A percentile compares a stretch with the other conserved stretches of the same genome.
phyloP scores from a whole-genome alignment of 768 basidiomycete genomes.

The Gloeopeniophorella convolvens region DNA sequence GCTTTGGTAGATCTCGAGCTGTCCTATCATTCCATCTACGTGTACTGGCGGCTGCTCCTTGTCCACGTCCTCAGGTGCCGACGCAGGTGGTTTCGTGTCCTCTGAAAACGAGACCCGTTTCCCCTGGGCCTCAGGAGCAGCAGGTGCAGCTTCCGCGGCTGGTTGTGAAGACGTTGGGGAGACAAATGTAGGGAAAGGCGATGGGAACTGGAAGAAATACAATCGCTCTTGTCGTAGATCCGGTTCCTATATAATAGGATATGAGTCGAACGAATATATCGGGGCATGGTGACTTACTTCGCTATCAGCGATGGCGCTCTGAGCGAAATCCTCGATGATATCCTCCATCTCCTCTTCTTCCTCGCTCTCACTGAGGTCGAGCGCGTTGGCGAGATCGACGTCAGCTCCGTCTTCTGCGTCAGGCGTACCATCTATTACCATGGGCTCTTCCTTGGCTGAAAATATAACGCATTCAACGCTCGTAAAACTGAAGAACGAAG shows the following conservation, averaged over 20 bases:
- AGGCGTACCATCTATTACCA: conserved; percentile 22
- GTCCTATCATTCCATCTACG: conserved; percentile 76
- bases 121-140: conserved; percentile 14
- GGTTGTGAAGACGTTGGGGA: conserved; percentile 30
- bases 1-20: conserved; percentile 77
- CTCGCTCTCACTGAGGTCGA: conserved; percentile 69
- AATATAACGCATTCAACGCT: neutral
- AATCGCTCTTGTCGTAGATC: conserved; percentile 55
- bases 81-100: conserved; percentile 47
- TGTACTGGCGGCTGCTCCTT: conserved; percentile 21
- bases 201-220: conserved; percentile 88
- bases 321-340: conserved; percentile 63
- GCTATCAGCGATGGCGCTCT: no score
- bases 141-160: conserved; percentile 18
- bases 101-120: conserved; percentile 62
- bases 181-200: conserved; percentile 72
- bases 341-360: conserved; percentile 77
- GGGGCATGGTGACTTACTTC: conserved; percentile 31
- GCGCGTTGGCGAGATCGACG: conserved; percentile 49
- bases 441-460: conserved; percentile 19
- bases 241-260: conserved; percentile 35
- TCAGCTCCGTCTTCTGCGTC: conserved; percentile 26
- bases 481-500: neutral
- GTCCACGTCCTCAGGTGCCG: conserved; percentile 26
- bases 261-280: neutral